Evolutionary conservation across 2,329 filamentous ascomycete species (phyloP), one percentile per base, ranked within the genome.

Genomic region (Juglanconis sp.): DNA sequence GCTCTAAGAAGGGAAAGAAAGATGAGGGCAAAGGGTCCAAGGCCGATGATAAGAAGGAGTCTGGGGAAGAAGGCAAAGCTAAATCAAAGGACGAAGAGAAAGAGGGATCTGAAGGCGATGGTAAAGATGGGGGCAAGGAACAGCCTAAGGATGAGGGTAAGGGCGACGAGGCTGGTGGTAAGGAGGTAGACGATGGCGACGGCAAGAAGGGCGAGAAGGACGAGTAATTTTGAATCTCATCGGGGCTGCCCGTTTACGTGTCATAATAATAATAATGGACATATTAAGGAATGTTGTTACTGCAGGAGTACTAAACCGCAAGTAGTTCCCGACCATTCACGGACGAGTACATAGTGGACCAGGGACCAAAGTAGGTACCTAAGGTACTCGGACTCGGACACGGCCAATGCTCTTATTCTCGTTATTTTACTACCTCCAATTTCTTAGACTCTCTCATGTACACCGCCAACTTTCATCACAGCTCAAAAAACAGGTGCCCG

Each of bases 1-100:
- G 49, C 11, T 36, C 65, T 47, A 64, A 71, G 57, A 64, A 71
- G 15, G 69, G 67, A 40, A 54, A 69, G 51, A 54, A 67, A n/a
- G 51, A 62, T 10, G 60, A 65, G n/a, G 57, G 51, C 5, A 56
- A 52, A 30, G n/a, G 46, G 3, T 15, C 46, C 2, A 10, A 59
- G 57, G 4, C 63, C 56, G 40, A 13, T 10, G 40, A 13, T 24
- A 30, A 47, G 5, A 47, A 47, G 44, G 10, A 47, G 15, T 42
- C 40, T 5, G 40, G n/a, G 10, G 50, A 64, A 30, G 49, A 61
- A 2, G 32, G 49, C 11, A 59, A 65, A n/a, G 60, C 64, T 4
- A 57, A 56, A 11, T 52, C 56, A 1, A 57, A 66, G 3, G 50
- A 67, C 31, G 58, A 64, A 10, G 51, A 46, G 31, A 50, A 60